Conservation (phyloP, 1,139 yeast species). For the Candida sanyaensis region DNA sequence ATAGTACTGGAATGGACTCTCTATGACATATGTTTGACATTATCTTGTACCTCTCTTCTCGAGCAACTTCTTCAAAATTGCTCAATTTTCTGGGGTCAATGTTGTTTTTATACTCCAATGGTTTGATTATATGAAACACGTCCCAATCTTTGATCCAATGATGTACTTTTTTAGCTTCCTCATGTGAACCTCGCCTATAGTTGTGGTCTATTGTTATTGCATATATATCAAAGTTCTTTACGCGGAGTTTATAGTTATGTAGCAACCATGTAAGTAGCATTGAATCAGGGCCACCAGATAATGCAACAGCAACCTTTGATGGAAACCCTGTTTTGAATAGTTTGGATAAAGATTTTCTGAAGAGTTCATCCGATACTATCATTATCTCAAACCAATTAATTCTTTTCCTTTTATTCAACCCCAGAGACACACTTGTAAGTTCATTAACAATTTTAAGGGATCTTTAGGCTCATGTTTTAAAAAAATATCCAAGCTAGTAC, state of each 20-base stretch:
- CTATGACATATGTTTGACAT: conserved; percentile 37
- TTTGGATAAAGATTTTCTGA: conserved; percentile 1
- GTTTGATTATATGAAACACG: conserved; percentile 36
- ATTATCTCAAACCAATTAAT: neutral
- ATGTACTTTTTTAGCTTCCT: conserved; percentile 51
- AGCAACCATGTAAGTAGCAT: conserved; percentile 61
- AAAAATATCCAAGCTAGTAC: too few species aligned
- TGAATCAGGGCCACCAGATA: conserved; percentile 85
- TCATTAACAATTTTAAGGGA: too few species aligned
- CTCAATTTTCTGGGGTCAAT: conserved; percentile 23
- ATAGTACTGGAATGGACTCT: conserved; percentile 30
- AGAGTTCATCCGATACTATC: conserved; percentile 8
- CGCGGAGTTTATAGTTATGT: conserved; percentile 26
- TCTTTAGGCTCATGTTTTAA: too few species aligned
- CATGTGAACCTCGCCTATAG: conserved; percentile 45
- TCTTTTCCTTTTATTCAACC: too few species aligned
- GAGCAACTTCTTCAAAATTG: conserved; percentile 59
- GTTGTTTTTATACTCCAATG: conserved; percentile 31
- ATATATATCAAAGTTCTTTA: conserved; percentile 29
- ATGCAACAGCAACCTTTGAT: conserved; percentile 39
- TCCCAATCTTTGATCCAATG: conserved; percentile 36
- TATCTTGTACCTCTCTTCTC: conserved; percentile 51
- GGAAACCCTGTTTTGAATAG: conserved; percentile 16
- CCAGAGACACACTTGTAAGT: too few species aligned
- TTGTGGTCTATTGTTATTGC: conserved; percentile 64